phyloP scores from a whole-genome alignment of 306 rosid genomes.

The Abrus pulchellus region DNA sequence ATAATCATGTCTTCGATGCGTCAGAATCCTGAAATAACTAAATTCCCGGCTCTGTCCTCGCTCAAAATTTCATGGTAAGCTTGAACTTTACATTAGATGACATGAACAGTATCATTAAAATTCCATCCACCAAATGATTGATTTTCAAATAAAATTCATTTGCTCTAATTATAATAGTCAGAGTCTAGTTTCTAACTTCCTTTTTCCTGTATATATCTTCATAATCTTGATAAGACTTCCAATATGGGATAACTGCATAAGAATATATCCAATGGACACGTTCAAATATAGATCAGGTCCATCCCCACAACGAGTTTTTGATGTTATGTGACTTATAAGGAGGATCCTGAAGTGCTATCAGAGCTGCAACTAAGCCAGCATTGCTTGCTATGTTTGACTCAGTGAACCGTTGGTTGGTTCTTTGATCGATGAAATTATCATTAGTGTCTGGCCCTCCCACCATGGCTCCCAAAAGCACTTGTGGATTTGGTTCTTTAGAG shows the following conservation, averaged over 20 bases:
- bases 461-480: slow-evolving; percentile 81
- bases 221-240: neutral
- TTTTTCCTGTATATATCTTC: neutral
- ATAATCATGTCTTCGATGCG: neutral
- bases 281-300: slow-evolving; percentile 61
- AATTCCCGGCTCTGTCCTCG: slow-evolving; percentile 8
- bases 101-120: neutral
- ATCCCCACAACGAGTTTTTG: slow-evolving; percentile 60
- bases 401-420: slow-evolving; percentile 68
- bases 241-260: neutral
- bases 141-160: slow-evolving; percentile 14
- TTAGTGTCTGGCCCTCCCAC: slow-evolving; percentile 72
- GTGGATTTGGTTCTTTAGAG: slow-evolving; percentile 70
- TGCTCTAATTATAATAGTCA: slow-evolving; percentile 13
- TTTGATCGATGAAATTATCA: slow-evolving; percentile 71
- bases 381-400: slow-evolving; percentile 83
- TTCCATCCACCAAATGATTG: slow-evolving; percentile 1
- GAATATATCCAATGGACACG: slow-evolving; percentile 29
- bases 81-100: neutral
- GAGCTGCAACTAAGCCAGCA: slow-evolving; percentile 90
- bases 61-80: slow-evolving; percentile 1
- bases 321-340: slow-evolving; percentile 44
- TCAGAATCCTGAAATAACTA: slow-evolving; percentile 6
- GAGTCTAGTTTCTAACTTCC: slow-evolving; percentile 4
- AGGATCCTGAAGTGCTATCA: slow-evolving; percentile 74